Evolutionary conservation across 371 early-diverging fungal species (phyloP), one percentile per base, ranked within the genome.

Genomic region (Globomyces sp.): DNA sequence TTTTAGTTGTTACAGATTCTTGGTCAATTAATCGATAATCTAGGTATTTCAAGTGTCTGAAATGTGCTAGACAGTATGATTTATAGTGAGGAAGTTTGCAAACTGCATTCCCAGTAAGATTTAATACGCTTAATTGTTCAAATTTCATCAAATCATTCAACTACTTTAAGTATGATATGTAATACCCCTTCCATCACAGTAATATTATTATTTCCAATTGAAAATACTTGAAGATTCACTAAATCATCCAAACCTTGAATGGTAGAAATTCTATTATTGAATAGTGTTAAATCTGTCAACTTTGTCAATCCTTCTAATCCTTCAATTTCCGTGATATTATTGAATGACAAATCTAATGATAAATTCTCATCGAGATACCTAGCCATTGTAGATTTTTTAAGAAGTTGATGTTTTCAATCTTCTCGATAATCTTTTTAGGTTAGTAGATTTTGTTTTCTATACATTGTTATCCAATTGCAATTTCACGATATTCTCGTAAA

Each of bases 401-500:
- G 59, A 78, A 80, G 34, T 61, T 61, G 49, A 85, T 70, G 68
- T 82, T 82, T 58, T 83, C 83, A 34, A 85, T 83, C 60, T 67
- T 66, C 63, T 85, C 85, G 43, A 85, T 83, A 64, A 85, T 85
- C 24, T 24, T 24, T 24, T 24, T 24, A 24, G 24, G 24, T 24
- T 24, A 24, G 24, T 24, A 24, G 24, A 24, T 24, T 24, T 24
- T 24, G 24, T 24, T 24, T 24, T 24, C 24, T 24, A 24, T 24
- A 24, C 24, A 66, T 85, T 85, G 72, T 85, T 85, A 71, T 85
- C 85, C 37, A 85, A 74, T 67, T 83, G 85, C 52, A 85, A 74
- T 58, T 77, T 81, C 6, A 77, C 77, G 62, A 85, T 73, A 66
- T 79, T 80, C 57, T 72, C 70, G 48, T 77, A 80, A 36, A 71